A percentile compares a stretch with the other conserved stretches of the same genome.
These are phyloP conservation scores for Lophiotrema nucula DNA, from an alignment of 495 filamentous ascomycete species.

Conservation along the genomic window DNA sequence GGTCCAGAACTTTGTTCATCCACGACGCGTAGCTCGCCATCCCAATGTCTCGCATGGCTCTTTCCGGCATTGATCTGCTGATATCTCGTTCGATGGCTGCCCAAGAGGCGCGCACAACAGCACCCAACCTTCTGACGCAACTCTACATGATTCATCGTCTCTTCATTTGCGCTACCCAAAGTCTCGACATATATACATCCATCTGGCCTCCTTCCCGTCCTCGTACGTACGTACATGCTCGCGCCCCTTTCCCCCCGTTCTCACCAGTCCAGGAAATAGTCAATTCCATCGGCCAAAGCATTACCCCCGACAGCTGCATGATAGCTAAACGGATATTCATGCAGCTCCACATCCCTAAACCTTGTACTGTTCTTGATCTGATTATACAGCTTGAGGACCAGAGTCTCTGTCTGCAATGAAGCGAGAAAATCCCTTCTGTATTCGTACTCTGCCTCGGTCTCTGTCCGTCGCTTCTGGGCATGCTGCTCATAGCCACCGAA, in stretches of 20 bases:
- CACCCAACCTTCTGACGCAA: too few species aligned
- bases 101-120: too few species aligned
- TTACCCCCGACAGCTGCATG: constrained; percentile 20
- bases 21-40: too few species aligned
- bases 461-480: constrained; percentile 11
- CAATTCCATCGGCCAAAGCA: constrained; percentile 24
- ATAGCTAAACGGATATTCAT: constrained; percentile 25
- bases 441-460: constrained; percentile 16
- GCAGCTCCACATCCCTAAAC: constrained; percentile 16
- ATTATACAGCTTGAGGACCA: constrained; percentile 9
- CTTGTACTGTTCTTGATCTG: not conserved
- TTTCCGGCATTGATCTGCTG: too few species aligned
- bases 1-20: too few species aligned
- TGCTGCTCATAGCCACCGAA: constrained; percentile 19
- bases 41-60: too few species aligned
- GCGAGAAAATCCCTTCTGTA: constrained; percentile 3
- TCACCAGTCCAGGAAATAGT: constrained; percentile 26
- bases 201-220: too few species aligned
- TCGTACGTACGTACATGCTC: too few species aligned
- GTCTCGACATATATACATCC: too few species aligned
- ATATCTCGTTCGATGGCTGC: too few species aligned
- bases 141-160: not conserved
- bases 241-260: too few species aligned
- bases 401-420: constrained; percentile 3
- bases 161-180: not conserved